These are phyloP conservation scores for Babesia gibsoni DNA, from an alignment of 169 alveolate genomes.

Conservation along the genomic window DNA sequence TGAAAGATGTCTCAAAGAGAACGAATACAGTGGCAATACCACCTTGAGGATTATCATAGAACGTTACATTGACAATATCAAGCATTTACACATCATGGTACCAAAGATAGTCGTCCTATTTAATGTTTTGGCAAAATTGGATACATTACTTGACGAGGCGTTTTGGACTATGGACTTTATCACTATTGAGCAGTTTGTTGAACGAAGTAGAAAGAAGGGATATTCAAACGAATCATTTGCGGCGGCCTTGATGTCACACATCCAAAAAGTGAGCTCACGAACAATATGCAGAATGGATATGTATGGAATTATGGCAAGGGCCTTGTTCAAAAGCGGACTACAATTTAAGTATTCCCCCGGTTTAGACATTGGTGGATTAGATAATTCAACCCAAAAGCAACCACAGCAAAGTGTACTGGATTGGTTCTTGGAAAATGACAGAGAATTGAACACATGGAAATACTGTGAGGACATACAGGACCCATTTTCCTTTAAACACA, in stretches of 20 bases:
- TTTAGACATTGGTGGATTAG: background rate
- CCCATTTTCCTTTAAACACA: slow-evolving; percentile 18
- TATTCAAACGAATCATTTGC: background rate
- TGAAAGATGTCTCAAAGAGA: background rate
- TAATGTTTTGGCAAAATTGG: background rate
- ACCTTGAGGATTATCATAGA: background rate
- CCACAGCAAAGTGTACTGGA: background rate
- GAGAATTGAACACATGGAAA: slow-evolving; percentile 21
- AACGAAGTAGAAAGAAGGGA: background rate
- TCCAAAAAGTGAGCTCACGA: background rate
- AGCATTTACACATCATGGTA: background rate
- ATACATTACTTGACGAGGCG: background rate
- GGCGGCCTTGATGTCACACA: background rate
- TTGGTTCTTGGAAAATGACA: slow-evolving; percentile 27
- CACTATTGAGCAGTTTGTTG: background rate
- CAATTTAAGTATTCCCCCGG: background rate
- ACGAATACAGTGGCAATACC: background rate
- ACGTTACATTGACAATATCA: slow-evolving; percentile 2
- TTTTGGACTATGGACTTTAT: background rate
- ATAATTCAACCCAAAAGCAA: background rate
- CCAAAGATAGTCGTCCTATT: slow-evolving; percentile 12
- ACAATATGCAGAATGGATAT: background rate
- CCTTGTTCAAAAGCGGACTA: background rate
- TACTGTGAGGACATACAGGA: slow-evolving; percentile 47
- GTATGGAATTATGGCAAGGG: background rate